A percentile compares a stretch with the other conserved stretches of the same genome.
Conservation (phyloP, 345 rosid genomes). For the Hibiscus syriacus region DNA sequence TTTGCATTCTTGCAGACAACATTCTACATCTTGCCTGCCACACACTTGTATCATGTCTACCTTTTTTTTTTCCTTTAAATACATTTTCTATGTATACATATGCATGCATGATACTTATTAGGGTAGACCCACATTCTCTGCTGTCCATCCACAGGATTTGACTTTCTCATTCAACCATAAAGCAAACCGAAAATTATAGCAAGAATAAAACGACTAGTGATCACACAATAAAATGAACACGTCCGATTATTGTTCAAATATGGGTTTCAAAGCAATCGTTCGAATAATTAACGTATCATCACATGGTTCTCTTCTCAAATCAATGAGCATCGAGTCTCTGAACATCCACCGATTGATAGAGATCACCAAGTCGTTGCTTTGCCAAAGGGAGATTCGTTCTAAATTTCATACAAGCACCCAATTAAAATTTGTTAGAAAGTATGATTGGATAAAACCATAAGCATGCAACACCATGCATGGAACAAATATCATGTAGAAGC, state of each 20-base stretch:
- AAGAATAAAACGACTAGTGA: no score
- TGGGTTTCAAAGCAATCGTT: no score
- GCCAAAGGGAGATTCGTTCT: no score
- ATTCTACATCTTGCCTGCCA: no score
- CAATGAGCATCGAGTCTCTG: slow-evolving; percentile 37
- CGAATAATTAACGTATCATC: no score
- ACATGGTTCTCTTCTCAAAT: not conserved
- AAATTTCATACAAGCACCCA: not conserved
- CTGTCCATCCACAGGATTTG: not conserved
- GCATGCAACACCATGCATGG: not conserved
- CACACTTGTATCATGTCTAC: no score
- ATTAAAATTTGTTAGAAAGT: not conserved
- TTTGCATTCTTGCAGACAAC: not conserved
- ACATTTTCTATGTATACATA: no score
- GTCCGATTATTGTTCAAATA: no score
- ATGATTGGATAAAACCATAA: not conserved
- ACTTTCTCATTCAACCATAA: not conserved
- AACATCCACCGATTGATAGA: slow-evolving; percentile 70
- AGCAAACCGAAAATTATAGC: not conserved
- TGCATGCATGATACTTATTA: not conserved
- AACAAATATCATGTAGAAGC: slow-evolving; percentile 1
- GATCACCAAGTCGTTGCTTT: no score
- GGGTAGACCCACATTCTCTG: not conserved
- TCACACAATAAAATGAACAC: no score
- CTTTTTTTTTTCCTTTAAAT: no score